These are phyloP conservation scores for Ceriops zippeliana DNA, from an alignment of 345 rosid species.

Conservation along the genomic window DNA sequence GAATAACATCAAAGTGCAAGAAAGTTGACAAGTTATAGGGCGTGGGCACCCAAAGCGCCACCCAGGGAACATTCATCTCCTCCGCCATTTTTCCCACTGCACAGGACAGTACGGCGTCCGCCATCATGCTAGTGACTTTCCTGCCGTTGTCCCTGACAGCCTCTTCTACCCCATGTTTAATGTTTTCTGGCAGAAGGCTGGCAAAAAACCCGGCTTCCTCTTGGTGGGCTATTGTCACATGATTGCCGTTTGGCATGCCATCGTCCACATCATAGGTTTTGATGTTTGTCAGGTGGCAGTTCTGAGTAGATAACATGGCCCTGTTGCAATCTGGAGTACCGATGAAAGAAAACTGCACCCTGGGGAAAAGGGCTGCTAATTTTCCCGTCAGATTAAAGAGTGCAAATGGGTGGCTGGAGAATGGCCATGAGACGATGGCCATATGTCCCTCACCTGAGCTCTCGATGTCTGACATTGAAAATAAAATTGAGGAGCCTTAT, in stretches of 20 bases:
- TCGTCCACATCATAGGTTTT: neutral
- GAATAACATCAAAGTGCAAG: neutral
- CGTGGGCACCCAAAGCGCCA: neutral
- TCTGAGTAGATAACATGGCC: neutral
- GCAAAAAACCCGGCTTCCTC: no score
- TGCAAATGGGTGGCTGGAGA: neutral
- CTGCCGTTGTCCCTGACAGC: neutral
- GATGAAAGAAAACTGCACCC: conserved; percentile 8
- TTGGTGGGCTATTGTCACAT: no score
- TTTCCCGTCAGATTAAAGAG: neutral
- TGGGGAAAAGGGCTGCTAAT: neutral
- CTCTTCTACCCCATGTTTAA: neutral
- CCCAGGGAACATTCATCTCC: conserved; percentile 7
- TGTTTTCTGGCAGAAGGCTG: neutral
- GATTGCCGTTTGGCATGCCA: neutral
- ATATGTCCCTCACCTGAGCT: neutral
- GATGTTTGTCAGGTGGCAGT: neutral
- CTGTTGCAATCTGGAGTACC: neutral
- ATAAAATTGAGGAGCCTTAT: no score
- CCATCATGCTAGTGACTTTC: neutral
- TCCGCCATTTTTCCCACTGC: neutral
- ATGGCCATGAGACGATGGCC: neutral
- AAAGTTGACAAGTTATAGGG: neutral
- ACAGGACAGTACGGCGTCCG: neutral
- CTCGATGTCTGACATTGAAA: no score